phyloP scores from a whole-genome alignment of 306 rosid genomes.

The Hippophae gyantsensis region DNA sequence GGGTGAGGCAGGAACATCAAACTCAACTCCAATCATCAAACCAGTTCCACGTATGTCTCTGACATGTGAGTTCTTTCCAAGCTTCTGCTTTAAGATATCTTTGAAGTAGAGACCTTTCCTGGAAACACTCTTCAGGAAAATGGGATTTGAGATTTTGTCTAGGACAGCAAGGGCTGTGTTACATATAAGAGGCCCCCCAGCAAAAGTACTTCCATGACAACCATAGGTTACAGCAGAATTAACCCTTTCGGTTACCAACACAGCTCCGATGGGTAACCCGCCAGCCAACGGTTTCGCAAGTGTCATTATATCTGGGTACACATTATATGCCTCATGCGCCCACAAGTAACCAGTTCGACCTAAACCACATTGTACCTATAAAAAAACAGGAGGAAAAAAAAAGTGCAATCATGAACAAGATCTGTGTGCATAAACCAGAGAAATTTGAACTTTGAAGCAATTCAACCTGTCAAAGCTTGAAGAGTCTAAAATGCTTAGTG shows the following conservation, averaged over 20 bases:
- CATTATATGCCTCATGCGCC: slow-evolving; percentile 70
- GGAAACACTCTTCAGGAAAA: slow-evolving; percentile 53
- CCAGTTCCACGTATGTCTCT: slow-evolving; percentile 70
- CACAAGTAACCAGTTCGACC: slow-evolving; percentile 80
- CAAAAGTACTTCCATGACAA: slow-evolving; percentile 92
- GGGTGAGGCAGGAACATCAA: slow-evolving; percentile 59
- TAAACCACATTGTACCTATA: slow-evolving; percentile 87
- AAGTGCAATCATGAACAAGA: not conserved
- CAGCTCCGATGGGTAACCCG: slow-evolving; percentile 88
- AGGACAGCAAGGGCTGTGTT: slow-evolving; percentile 66
- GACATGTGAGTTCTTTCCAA: slow-evolving; percentile 62
- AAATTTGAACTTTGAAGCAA: not conserved
- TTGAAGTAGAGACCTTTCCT: slow-evolving; percentile 56
- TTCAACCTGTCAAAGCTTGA: no score
- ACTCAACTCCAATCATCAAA: slow-evolving; percentile 65
- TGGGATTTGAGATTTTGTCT: slow-evolving; percentile 53
- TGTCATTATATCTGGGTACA: slow-evolving; percentile 88
- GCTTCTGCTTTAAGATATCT: slow-evolving; percentile 53
- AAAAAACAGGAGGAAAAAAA: slow-evolving; percentile 9
- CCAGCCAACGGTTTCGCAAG: slow-evolving; percentile 97
- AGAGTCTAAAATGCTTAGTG: no score
- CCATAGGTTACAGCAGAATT: slow-evolving; percentile 67
- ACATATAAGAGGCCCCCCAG: slow-evolving; percentile 69
- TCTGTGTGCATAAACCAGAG: not conserved
- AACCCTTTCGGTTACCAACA: slow-evolving; percentile 60